Evolutionary conservation across 202 grass and related monocot species (phyloP).

Genomic region (Schoenoplectus tabernaemontani): DNA sequence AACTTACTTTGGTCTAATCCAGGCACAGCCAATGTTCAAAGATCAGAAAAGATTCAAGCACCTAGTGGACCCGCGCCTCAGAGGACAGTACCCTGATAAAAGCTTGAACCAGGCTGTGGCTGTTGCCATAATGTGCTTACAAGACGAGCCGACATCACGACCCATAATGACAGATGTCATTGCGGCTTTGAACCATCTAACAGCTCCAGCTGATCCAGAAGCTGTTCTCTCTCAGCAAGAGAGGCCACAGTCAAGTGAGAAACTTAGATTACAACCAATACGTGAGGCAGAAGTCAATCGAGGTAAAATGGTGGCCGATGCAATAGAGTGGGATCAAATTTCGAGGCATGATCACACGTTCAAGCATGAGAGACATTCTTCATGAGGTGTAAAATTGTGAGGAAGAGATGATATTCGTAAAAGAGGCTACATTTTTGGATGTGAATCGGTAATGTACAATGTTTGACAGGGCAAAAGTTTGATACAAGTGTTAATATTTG

Average conservation of each 20-base stretch:
- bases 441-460: not conserved
- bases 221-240: not conserved
- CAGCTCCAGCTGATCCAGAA: constrained; percentile 24
- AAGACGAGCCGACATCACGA: constrained; percentile 54
- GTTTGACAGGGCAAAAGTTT: no score
- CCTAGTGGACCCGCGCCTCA: constrained; percentile 64
- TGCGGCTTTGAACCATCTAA: constrained; percentile 48
- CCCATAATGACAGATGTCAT: constrained; percentile 71
- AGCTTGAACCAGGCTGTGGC: constrained; percentile 59
- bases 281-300: constrained; percentile 32
- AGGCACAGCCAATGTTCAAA: constrained; percentile 59
- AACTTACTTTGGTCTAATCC: not conserved
- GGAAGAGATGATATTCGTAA: not conserved
- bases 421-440: not conserved
- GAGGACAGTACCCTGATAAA: constrained; percentile 46
- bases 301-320: constrained; percentile 43
- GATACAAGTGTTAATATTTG: not conserved
- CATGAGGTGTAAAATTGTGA: constrained; percentile 1
- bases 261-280: not conserved
- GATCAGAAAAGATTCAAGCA: constrained; percentile 50
- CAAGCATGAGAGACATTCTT: not conserved
- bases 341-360: constrained; percentile 35
- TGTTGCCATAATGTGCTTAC: constrained; percentile 72
- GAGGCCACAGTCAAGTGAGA: not conserved
- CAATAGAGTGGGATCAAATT: constrained; percentile 52